Percentiles rank a stretch among this genome's conserved stretches.
Evolutionary conservation across 768 basidiomycete species (phyloP).

Genomic region (Chlorophyllum brunneum): DNA sequence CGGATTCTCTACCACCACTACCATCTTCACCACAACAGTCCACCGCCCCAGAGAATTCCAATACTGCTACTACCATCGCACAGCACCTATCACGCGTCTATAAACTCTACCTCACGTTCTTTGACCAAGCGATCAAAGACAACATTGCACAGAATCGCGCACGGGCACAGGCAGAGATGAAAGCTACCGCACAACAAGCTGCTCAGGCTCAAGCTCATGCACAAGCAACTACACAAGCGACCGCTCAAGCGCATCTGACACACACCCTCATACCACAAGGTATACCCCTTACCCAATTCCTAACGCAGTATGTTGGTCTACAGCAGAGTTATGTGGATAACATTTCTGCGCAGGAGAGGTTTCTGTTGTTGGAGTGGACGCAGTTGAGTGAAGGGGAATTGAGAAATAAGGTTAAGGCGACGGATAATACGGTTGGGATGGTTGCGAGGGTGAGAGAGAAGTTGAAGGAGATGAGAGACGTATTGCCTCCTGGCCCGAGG

Average conservation of each 20-base stretch:
- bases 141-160: conserved; percentile 11
- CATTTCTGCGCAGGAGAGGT: neutral
- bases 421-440: conserved; percentile 1
- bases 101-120: conserved; percentile 11
- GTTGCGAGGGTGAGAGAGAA: conserved; percentile 5
- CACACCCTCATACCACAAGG: conserved; percentile 9
- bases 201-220: neutral
- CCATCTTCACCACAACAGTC: neutral
- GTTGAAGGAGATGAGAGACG: conserved; percentile 12
- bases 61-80: neutral
- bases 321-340: conserved; percentile 1
- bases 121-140: conserved; percentile 10
- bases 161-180: conserved; percentile 7
- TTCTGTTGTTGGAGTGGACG: conserved; percentile 8
- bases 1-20: neutral
- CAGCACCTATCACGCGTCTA: conserved; percentile 8
- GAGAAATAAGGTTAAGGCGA: neutral
- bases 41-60: neutral
- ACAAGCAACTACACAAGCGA: neutral
- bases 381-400: conserved; percentile 7
- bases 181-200: neutral
- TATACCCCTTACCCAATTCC: conserved; percentile 7
- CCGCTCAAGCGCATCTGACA: neutral
- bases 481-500: neutral
- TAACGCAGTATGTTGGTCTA: conserved; percentile 6